Conservation (phyloP, 257 asterid species). For the Handroanthus guayacan region DNA sequence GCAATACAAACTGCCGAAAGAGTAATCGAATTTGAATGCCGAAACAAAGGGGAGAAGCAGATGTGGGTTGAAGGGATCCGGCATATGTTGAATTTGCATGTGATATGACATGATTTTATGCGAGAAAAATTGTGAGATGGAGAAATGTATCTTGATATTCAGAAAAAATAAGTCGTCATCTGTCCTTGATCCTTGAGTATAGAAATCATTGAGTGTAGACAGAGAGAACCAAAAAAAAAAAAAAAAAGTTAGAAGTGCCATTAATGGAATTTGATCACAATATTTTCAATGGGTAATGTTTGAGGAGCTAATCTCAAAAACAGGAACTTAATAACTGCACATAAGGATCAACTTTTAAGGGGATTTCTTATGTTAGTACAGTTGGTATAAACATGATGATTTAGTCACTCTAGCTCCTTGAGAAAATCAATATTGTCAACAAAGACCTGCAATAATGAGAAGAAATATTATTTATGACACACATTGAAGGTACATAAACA, state of each 20-base stretch:
- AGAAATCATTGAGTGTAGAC: slow-evolving; percentile 13
- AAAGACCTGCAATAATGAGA: slow-evolving; percentile 52
- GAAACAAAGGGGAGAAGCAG: slow-evolving; percentile 66
- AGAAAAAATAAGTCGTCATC: slow-evolving; percentile 14
- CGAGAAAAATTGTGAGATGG: slow-evolving; percentile 14
- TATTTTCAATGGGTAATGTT: background rate
- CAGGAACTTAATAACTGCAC: background rate
- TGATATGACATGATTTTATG: slow-evolving; percentile 38
- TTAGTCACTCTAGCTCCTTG: slow-evolving; percentile 54
- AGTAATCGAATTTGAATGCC: slow-evolving; percentile 80
- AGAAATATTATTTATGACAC: background rate
- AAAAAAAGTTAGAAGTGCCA: background rate
- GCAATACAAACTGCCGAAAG: slow-evolving; percentile 80
- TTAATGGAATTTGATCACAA: slow-evolving; percentile 8
- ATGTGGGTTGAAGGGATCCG: slow-evolving; percentile 90
- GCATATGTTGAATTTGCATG: slow-evolving; percentile 66
- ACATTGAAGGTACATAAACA: background rate
- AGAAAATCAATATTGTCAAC: slow-evolving; percentile 56
- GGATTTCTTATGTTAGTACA: slow-evolving; percentile 6
- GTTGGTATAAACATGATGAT: background rate
- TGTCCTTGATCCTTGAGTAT: slow-evolving; percentile 14
- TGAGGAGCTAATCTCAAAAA: slow-evolving; percentile 11
- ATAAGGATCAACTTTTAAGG: background rate
- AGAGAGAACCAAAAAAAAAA: too few species aligned
- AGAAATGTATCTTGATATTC: slow-evolving; percentile 10